Percentiles rank a stretch among this genome's conserved stretches.
These are phyloP conservation scores for Phoenix roebelenii DNA, from an alignment of 176 grass and related monocot genomes.

Conservation along the genomic window DNA sequence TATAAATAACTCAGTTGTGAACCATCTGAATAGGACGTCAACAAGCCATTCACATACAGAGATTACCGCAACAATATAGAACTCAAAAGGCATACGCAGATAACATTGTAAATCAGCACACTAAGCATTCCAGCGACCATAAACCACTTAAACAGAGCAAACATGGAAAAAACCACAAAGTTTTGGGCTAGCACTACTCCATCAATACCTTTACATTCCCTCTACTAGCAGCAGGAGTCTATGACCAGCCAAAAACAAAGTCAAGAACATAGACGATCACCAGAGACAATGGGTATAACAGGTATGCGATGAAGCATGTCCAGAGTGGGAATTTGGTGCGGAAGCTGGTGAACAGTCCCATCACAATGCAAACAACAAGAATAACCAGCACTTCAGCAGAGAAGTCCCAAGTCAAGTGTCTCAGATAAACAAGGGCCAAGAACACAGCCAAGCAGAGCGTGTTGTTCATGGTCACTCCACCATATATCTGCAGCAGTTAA, in stretches of 20 bases:
- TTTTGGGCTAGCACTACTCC: not conserved
- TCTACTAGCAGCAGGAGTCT: conserved; percentile 11
- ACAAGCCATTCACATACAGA: too few species aligned
- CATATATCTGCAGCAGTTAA: conserved; percentile 52
- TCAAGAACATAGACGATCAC: conserved; percentile 73
- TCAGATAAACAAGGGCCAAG: conserved; percentile 66
- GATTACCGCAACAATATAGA: too few species aligned
- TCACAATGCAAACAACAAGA: conserved; percentile 64
- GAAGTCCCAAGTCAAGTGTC: conserved; percentile 87
- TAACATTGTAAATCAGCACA: too few species aligned
- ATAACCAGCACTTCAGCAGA: conserved; percentile 86
- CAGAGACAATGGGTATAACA: conserved; percentile 67
- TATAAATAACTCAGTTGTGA: too few species aligned
- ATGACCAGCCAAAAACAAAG: conserved; percentile 81
- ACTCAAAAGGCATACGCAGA: too few species aligned
- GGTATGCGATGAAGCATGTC: conserved; percentile 71
- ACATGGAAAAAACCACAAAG: not conserved
- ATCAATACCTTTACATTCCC: not conserved
- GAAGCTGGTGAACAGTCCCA: conserved; percentile 91
- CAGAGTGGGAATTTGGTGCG: conserved; percentile 82
- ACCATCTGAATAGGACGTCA: too few species aligned
- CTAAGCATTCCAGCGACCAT: too few species aligned
- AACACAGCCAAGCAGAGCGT: conserved; percentile 82
- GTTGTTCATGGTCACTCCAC: conserved; percentile 96
- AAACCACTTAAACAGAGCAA: not conserved